A percentile compares a stretch with the other conserved stretches of the same genome.
Conservation (phyloP, 2,329 filamentous ascomycete genomes). For the Nemania abortiva region DNA sequence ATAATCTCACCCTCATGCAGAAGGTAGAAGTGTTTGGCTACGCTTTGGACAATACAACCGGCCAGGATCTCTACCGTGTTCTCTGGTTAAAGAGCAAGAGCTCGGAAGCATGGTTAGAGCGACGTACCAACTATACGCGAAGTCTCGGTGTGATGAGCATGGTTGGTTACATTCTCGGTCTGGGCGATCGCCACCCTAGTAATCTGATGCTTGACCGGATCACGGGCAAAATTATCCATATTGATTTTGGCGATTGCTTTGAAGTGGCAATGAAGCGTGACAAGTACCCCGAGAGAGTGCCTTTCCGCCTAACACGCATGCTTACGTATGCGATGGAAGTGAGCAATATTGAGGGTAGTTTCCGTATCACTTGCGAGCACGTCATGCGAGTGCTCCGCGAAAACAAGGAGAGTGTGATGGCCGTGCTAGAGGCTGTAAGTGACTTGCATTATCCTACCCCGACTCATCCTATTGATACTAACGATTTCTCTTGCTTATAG, state of each 20-base stretch:
- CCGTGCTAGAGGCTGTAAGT: conserved; percentile 95
- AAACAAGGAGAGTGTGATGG: conserved; percentile 99
- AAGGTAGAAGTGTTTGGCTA: conserved; percentile 99
- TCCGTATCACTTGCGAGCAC: conserved; percentile 97
- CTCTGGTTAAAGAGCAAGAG: conserved; percentile 99
- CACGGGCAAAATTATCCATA: conserved; percentile 97
- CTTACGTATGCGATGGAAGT: conserved; percentile 99
- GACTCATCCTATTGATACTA: conserved; percentile 32
- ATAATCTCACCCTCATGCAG: conserved; percentile 98
- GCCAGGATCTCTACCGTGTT: conserved; percentile 97
- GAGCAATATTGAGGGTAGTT: conserved; percentile 98
- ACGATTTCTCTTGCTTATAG: conserved; percentile 57
- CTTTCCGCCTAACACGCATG: conserved; percentile 98
- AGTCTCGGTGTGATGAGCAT: conserved; percentile 99
- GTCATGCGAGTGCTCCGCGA: conserved; percentile 97
- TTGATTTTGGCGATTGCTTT: conserved; percentile 99
- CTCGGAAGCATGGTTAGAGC: conserved; percentile 96
- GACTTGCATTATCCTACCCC: background rate
- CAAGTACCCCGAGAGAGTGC: conserved; percentile 97
- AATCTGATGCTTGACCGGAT: conserved; percentile 97
- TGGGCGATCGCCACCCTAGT: conserved; percentile 96
- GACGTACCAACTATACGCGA: conserved; percentile 98
- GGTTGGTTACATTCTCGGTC: conserved; percentile 98
- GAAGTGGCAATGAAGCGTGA: conserved; percentile 99
- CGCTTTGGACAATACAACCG: conserved; percentile 98